phyloP scores from a whole-genome alignment of 345 rosid genomes.

The Moringa oleifera region DNA sequence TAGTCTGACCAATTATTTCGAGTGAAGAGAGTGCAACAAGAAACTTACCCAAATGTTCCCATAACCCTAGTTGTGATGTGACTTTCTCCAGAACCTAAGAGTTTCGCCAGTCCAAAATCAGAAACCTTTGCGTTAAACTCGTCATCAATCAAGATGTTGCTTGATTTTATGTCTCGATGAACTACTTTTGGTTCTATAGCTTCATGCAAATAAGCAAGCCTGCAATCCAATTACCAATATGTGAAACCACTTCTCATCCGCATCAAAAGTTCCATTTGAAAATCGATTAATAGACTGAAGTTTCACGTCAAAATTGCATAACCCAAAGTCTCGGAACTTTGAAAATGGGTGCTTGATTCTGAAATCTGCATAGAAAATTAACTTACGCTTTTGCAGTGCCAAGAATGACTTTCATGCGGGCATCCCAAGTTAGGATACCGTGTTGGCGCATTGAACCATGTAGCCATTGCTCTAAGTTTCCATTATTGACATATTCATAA shows the following conservation, averaged over 20 bases:
- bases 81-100: conserved; percentile 81
- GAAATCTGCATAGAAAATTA: neutral
- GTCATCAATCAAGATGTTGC: conserved; percentile 88
- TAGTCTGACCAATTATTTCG: conserved; percentile 7
- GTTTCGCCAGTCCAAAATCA: conserved; percentile 97
- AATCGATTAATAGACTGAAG: neutral
- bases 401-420: conserved; percentile 68
- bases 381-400: conserved; percentile 94
- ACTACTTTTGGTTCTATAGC: conserved; percentile 97
- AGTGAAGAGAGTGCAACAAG: conserved; percentile 1
- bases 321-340: neutral
- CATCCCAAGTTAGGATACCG: conserved; percentile 76
- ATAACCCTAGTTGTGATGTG: conserved; percentile 95
- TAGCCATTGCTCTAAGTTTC: conserved; percentile 84
- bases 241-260: conserved; percentile 6
- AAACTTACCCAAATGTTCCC: conserved; percentile 95
- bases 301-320: neutral
- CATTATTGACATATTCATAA: conserved; percentile 82
- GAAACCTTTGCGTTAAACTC: conserved; percentile 88
- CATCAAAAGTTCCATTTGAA: neutral
- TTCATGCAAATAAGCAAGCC: conserved; percentile 97
- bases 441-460: conserved; percentile 62
- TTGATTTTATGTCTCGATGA: conserved; percentile 93
- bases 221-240: conserved; percentile 21
- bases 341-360: neutral